Evolutionary conservation across 441 rosid genomes (phyloP).

Genomic region (Aleurites moluccanus): DNA sequence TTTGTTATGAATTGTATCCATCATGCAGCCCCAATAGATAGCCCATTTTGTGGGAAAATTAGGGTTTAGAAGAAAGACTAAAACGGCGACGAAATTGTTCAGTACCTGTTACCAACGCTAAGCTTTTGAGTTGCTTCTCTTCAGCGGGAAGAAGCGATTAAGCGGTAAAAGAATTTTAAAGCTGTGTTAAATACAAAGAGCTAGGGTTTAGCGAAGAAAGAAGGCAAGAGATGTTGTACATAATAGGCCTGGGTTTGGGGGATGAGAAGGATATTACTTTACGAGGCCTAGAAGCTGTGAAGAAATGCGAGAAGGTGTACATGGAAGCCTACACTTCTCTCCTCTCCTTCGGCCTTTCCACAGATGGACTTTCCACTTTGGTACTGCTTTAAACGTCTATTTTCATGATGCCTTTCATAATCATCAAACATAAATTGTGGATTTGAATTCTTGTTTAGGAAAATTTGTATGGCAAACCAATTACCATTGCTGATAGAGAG

Average conservation of each 20-base stretch:
- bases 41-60: too few relatives aligned
- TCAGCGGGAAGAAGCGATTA: too few relatives aligned
- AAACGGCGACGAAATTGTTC: too few relatives aligned
- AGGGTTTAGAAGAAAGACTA: too few relatives aligned
- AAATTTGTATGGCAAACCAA: slow-evolving; percentile 60
- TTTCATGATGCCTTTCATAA: too few relatives aligned
- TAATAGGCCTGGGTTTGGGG: slow-evolving; percentile 83
- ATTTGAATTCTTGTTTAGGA: slow-evolving; percentile 42
- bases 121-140: too few relatives aligned
- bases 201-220: slow-evolving; percentile 17
- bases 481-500: slow-evolving; percentile 85
- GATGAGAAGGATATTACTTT: slow-evolving; percentile 82
- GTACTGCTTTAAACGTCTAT: slow-evolving; percentile 28
- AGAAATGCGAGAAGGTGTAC: slow-evolving; percentile 71
- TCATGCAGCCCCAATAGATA: too few relatives aligned
- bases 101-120: too few relatives aligned
- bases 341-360: slow-evolving; percentile 81
- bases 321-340: slow-evolving; percentile 97
- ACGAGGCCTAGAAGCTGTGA: slow-evolving; percentile 78
- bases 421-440: too few relatives aligned
- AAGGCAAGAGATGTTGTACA: slow-evolving; percentile 57
- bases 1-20: too few relatives aligned
- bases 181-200: not conserved
- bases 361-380: slow-evolving; percentile 70
- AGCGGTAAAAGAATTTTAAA: too few relatives aligned